Percentiles rank a stretch among this genome's conserved stretches.
Evolutionary conservation across 148 eudicot genomes (phyloP).

Genomic region (Hydrangea macrophylla): DNA sequence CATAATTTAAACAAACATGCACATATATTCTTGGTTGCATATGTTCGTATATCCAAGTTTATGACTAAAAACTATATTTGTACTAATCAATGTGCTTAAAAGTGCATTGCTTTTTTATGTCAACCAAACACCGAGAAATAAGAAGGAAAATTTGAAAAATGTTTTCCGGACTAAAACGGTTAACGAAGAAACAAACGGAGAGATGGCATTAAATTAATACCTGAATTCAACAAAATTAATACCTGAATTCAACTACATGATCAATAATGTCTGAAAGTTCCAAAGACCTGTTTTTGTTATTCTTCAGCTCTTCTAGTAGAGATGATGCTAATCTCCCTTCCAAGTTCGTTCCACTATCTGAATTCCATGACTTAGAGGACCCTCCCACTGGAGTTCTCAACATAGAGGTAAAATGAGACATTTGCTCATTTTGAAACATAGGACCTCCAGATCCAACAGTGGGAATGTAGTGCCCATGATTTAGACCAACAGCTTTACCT

Average conservation of each 20-base stretch:
- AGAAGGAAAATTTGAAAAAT: no score
- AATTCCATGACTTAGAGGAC: slow-evolving; percentile 19
- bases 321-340: slow-evolving; percentile 35
- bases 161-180: no score
- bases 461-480: slow-evolving; percentile 25
- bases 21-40: no score
- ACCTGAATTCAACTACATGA: slow-evolving; percentile 66
- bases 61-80: no score
- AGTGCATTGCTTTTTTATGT: no score
- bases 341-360: slow-evolving; percentile 23
- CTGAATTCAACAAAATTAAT: neutral
- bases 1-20: no score
- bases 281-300: slow-evolving; percentile 38
- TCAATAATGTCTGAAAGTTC: slow-evolving; percentile 52
- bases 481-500: slow-evolving; percentile 24
- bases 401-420: slow-evolving; percentile 18
- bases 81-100: no score
- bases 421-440: slow-evolving; percentile 21
- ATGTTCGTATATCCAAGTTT: no score
- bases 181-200: no score
- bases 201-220: no score
- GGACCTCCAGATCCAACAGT: slow-evolving; percentile 20
- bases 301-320: slow-evolving; percentile 51
- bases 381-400: slow-evolving; percentile 24
- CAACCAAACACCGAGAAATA: no score